Percentiles rank a stretch among this genome's conserved stretches.
These are phyloP conservation scores for Trichosanthes cucumerina DNA, from an alignment of 306 rosid species.

Conservation along the genomic window DNA sequence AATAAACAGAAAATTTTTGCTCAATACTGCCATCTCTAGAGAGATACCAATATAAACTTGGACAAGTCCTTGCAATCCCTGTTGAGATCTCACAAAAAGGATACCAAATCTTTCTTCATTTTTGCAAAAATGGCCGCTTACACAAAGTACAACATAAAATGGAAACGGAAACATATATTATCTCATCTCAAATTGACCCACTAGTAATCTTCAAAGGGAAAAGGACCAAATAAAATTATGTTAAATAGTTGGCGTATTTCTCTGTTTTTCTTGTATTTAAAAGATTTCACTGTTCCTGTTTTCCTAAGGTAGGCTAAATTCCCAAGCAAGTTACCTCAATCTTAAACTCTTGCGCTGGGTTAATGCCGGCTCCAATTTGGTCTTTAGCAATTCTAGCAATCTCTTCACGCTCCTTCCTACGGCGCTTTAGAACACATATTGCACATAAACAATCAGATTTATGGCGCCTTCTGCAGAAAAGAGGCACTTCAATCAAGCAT, in stretches of 20 bases:
- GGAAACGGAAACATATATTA: not conserved
- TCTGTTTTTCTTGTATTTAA: not conserved
- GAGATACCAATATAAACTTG: not conserved
- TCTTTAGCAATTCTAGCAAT: slow-evolving; percentile 54
- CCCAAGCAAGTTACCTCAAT: slow-evolving; percentile 43
- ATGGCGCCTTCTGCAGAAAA: slow-evolving; percentile 79
- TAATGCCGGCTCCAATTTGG: slow-evolving; percentile 35
- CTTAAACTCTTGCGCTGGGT: slow-evolving; percentile 38
- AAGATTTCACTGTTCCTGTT: not conserved
- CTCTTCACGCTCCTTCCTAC: slow-evolving; percentile 91
- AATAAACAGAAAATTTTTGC: not conserved
- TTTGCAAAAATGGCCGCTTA: not conserved
- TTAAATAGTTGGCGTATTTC: not conserved
- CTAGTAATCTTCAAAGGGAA: not conserved
- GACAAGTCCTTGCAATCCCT: not conserved
- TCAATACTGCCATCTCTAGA: not conserved
- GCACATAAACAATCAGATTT: slow-evolving; percentile 91
- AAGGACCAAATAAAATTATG: not conserved
- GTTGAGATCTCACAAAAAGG: not conserved
- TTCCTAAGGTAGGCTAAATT: not conserved
- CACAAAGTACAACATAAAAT: not conserved
- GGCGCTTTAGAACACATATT: slow-evolving; percentile 82
- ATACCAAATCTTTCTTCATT: not conserved
- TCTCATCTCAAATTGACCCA: not conserved
- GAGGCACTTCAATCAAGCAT: slow-evolving; percentile 9